Evolutionary conservation across 2,329 filamentous ascomycete species (phyloP), one percentile per base, ranked within the genome.

Genomic region (Aspergillus oerlinghausenensis): DNA sequence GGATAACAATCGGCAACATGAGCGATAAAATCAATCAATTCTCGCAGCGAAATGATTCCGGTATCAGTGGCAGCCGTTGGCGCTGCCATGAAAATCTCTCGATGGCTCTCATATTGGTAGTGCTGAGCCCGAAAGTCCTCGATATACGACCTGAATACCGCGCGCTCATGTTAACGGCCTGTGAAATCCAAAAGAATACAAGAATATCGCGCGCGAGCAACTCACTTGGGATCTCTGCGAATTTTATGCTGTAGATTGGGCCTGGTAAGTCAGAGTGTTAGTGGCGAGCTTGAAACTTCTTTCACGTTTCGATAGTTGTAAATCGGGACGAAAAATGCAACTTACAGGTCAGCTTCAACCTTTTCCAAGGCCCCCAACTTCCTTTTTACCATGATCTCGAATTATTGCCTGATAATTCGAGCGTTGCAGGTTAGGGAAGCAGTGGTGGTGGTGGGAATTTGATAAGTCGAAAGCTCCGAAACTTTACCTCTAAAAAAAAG

Each of bases 1-100:
- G 90, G 91, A 74, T 96, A 99, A 78, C 91, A 95, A 70, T 97
- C 92, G 70, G 93, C 89, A 60, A 95, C 89, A 76, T 99, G 94
- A 21, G 92, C 87, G 65, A 97, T 87, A 67, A 99, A 89, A 69
- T 97, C 93, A 66, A 99, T 89, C 64, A 96, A 83, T 69, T 97
- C 92, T 67, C 89, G 88, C 66, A 99, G 88, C 11, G 90, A 91
- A 54, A 94, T 86, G 56, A 93, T 81, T 49, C 90, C 90, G 49
- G 88, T 88, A 66, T 88, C 84, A 55, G 90, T 89, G 52, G 89
- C 88, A 9, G 88, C 88, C 14, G 87, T 81, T 5, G 94, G 94
- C 50, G 90, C 89, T 45, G 88, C 84, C 67, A 96, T 82, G 76
- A 97, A 97, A 65, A 97, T 91, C 69, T 96, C 91, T 59, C 90